A percentile compares a stretch with the other conserved stretches of the same genome.
Conservation (phyloP, 768 basidiomycete species). For the Xerocomellus dryophilus region DNA sequence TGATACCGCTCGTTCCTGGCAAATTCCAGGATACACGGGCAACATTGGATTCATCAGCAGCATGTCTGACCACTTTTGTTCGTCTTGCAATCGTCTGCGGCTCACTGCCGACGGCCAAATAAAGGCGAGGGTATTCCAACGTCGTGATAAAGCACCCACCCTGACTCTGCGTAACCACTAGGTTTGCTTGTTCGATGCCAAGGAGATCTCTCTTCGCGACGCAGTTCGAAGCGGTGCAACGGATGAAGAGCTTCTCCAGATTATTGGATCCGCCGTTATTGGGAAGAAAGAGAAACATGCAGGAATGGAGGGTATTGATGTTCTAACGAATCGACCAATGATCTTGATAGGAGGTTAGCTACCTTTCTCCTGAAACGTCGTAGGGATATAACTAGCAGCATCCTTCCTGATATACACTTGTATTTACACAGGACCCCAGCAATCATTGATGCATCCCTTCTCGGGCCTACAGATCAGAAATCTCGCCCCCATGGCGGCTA, state of each 20-base stretch:
- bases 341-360: constrained; percentile 93
- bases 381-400: constrained; percentile 17
- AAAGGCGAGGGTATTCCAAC: constrained; percentile 49
- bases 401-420: constrained; percentile 22
- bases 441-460: constrained; percentile 1
- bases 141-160: neutral
- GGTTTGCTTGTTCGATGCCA: constrained; percentile 87
- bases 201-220: constrained; percentile 79
- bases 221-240: constrained; percentile 61
- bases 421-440: constrained; percentile 23
- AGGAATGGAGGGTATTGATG: constrained; percentile 80
- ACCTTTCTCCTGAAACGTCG: constrained; percentile 27
- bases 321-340: constrained; percentile 79
- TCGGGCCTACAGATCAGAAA: neutral
- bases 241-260: constrained; percentile 58
- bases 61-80: constrained; percentile 93
- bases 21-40: constrained; percentile 67
- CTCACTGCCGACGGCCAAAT: constrained; percentile 90
- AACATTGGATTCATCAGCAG: constrained; percentile 86
- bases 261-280: constrained; percentile 61
- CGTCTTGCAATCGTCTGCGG: constrained; percentile 77
- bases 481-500: neutral
- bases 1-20: constrained; percentile 80
- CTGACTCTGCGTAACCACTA: constrained; percentile 28
- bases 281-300: constrained; percentile 81